Base-by-base conservation (phyloP, 2,329 filamentous ascomycete species). In the Cercospora berteroae region DNA sequence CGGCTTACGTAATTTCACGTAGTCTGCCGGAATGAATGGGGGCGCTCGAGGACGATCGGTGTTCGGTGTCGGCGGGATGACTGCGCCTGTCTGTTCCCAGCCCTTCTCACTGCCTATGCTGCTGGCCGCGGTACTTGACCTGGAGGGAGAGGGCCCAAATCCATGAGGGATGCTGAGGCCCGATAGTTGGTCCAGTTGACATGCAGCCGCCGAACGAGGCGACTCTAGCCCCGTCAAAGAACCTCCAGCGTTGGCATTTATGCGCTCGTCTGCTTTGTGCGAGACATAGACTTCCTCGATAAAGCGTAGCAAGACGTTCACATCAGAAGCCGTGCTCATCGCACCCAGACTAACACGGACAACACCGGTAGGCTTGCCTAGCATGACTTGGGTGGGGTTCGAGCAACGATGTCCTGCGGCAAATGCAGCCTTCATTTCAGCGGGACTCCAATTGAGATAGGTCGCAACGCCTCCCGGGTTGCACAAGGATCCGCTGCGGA, bases 291-390 rank as follows among this genome's bases (percentile, higher is more conserved):
- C 71, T 8, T 76, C 74, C 31, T 76, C 68, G 18, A 79, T 58
- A 68, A 79, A 79, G 10, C 70, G 60, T 10, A 95, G 70, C 62
- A 98, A 91, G 5, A 80, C 82, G 42, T 89, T 81, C 13, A 89
- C 81, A 69, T 89, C 88, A 3, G 79, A 76, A 20, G 81, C 75
- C 2, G 85, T 88, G 68, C 84, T 88, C 85, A 88, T 88, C 12
- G 87, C 86, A 0, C 88, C 88, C 1, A 90, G 78, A 67, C 86
- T 88, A 5, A 84, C 85, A 20, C 88, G 81, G 6, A 89, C 85
- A 52, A 89, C 86, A 0, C 88, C 88, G 27, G 86, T 87, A 1
- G 86, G 83, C 56, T 84, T 81, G 18, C 84, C 83, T 10, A 84
- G 78, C 67, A 87, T 83, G 27, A 88, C 74, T 69, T 86, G 83